phyloP scores from a whole-genome alignment of 169 alveolate genomes.

The Cryptosporidium viatorum region DNA sequence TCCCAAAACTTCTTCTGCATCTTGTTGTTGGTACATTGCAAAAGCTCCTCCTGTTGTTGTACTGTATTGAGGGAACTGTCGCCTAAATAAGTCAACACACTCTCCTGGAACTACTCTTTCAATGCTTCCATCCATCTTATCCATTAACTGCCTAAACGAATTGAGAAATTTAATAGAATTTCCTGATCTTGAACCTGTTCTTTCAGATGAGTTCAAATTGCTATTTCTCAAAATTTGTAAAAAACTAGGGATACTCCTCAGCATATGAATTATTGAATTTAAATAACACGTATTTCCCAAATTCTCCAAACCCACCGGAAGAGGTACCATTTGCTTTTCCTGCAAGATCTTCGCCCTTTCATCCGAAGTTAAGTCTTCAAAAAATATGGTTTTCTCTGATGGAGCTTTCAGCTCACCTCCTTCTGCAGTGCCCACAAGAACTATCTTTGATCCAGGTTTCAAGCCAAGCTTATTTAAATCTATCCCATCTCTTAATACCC shows the following conservation, averaged over 20 bases:
- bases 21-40: conserved; percentile 78
- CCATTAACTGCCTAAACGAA: conserved; percentile 81
- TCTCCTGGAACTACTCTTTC: conserved; percentile 49
- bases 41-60: conserved; percentile 63
- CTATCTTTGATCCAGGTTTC: conserved; percentile 85
- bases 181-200: conserved; percentile 4
- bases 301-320: conserved; percentile 93
- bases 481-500: conserved; percentile 84
- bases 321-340: conserved; percentile 86
- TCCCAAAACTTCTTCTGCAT: conserved; percentile 83
- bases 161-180: conserved; percentile 78
- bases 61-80: conserved; percentile 63
- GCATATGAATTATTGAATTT: conserved; percentile 89
- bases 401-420: conserved; percentile 83
- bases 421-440: conserved; percentile 93
- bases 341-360: conserved; percentile 89
- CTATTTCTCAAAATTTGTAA: conserved; percentile 42
- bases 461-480: conserved; percentile 84
- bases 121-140: conserved; percentile 78
- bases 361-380: conserved; percentile 93
- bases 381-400: conserved; percentile 84
- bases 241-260: conserved; percentile 76
- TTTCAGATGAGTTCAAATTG: neutral
- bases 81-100: conserved; percentile 44
- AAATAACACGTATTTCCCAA: conserved; percentile 96